phyloP scores from a whole-genome alignment of 2,329 filamentous ascomycete species.

The Penicillium griseofulvum region DNA sequence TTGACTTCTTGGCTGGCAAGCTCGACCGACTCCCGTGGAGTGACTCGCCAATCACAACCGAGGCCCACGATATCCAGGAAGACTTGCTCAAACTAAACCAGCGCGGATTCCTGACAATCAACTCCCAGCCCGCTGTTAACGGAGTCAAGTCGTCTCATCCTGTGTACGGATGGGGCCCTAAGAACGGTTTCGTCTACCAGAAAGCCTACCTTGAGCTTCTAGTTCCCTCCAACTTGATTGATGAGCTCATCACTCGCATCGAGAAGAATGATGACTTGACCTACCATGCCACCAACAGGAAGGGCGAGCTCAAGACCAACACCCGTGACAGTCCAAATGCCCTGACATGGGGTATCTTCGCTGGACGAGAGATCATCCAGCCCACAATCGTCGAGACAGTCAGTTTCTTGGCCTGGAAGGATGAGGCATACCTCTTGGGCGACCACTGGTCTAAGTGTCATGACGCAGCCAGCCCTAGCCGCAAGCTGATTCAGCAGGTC shows the following conservation, averaged over 20 bases:
- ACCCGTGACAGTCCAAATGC: slow-evolving; percentile 84
- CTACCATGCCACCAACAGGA: slow-evolving; percentile 88
- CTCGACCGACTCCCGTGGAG: slow-evolving; percentile 89
- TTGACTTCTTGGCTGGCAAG: slow-evolving; percentile 77
- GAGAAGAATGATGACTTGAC: slow-evolving; percentile 77
- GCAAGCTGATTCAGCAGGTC: slow-evolving; percentile 73
- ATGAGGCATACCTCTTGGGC: slow-evolving; percentile 91
- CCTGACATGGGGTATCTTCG: slow-evolving; percentile 99
- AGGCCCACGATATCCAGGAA: slow-evolving; percentile 74
- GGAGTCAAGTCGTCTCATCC: slow-evolving; percentile 84
- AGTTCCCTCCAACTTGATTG: slow-evolving; percentile 74
- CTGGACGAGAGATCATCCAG: slow-evolving; percentile 98
- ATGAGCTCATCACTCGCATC: slow-evolving; percentile 74
- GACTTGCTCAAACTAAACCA: slow-evolving; percentile 79
- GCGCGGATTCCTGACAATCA: slow-evolving; percentile 88
- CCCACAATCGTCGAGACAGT: slow-evolving; percentile 98
- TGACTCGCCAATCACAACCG: slow-evolving; percentile 78
- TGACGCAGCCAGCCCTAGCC: slow-evolving; percentile 70
- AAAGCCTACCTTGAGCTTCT: slow-evolving; percentile 95
- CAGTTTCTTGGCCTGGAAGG: slow-evolving; percentile 97
- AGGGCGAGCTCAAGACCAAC: slow-evolving; percentile 79
- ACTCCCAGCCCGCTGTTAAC: slow-evolving; percentile 93
- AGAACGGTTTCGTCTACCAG: slow-evolving; percentile 95
- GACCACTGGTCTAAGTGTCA: slow-evolving; percentile 94
- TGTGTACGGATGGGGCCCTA: slow-evolving; percentile 89